These are phyloP conservation scores for Omphalotus olearius DNA, from an alignment of 1,284 basidiomycete species.

Conservation along the genomic window DNA sequence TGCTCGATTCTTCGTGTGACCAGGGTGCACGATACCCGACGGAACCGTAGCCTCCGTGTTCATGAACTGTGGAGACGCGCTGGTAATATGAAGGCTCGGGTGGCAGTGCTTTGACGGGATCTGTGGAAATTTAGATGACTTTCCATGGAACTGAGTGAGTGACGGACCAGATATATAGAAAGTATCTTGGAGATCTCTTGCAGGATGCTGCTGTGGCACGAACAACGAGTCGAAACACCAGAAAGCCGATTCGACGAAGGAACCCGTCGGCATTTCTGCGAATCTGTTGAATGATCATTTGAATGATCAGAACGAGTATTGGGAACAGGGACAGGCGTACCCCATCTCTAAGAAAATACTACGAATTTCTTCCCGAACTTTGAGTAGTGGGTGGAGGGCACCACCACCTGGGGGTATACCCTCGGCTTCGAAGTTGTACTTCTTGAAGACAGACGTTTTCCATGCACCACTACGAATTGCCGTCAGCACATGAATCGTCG, in stretches of 20 bases:
- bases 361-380: slow-evolving; percentile 97
- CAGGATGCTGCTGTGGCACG: slow-evolving; percentile 98
- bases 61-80: slow-evolving; percentile 86
- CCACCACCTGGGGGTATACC: slow-evolving; percentile 87
- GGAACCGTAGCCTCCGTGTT: slow-evolving; percentile 90
- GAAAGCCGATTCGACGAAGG: slow-evolving; percentile 97
- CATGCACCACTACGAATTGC: slow-evolving; percentile 67
- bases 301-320: background rate
- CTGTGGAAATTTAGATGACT: slow-evolving; percentile 34
- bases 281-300: slow-evolving; percentile 54
- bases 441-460: slow-evolving; percentile 92
- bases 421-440: slow-evolving; percentile 99
- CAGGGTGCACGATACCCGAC: slow-evolving; percentile 99
- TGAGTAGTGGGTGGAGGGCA: slow-evolving; percentile 93
- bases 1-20: slow-evolving; percentile 86
- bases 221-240: slow-evolving; percentile 99
- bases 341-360: slow-evolving; percentile 99
- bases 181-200: slow-evolving; percentile 96
- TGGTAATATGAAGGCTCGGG: slow-evolving; percentile 88
- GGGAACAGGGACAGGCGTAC: slow-evolving; percentile 37
- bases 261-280: slow-evolving; percentile 98
- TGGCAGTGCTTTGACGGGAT: slow-evolving; percentile 75
- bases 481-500: slow-evolving; percentile 6
- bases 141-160: slow-evolving; percentile 5
- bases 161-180: slow-evolving; percentile 90